Evolutionary conservation across 176 grass and related monocot species (phyloP).

Genomic region (Aechmea fasciata): DNA sequence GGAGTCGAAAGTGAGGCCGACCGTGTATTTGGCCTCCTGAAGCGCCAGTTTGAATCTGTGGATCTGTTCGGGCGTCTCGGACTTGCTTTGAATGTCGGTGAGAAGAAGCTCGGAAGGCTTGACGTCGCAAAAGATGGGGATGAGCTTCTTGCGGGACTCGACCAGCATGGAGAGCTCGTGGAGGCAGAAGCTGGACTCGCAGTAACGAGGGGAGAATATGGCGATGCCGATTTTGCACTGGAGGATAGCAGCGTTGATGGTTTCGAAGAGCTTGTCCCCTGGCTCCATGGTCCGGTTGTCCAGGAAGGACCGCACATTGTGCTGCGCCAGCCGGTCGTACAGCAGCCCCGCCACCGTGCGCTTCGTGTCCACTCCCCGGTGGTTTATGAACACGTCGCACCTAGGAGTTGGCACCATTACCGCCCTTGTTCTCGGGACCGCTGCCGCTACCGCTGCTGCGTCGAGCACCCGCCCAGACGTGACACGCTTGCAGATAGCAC

Average conservation of each 20-base stretch:
- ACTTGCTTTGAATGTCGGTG: slow-evolving; percentile 5
- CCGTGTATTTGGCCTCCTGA: slow-evolving; percentile 48
- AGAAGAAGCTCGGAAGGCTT: slow-evolving; percentile 59
- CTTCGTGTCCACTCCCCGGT: slow-evolving; percentile 76
- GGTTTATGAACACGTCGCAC: slow-evolving; percentile 83
- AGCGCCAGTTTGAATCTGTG: slow-evolving; percentile 42
- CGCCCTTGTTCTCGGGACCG: not conserved
- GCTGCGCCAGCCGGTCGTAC: slow-evolving; percentile 29
- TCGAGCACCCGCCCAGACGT: not conserved
- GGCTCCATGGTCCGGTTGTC: slow-evolving; percentile 71
- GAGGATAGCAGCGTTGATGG: slow-evolving; percentile 30
- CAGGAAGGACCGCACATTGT: slow-evolving; percentile 29
- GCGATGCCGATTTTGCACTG: slow-evolving; percentile 45
- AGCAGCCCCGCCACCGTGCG: slow-evolving; percentile 44
- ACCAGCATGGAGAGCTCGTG: slow-evolving; percentile 58
- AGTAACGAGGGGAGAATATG: slow-evolving; percentile 60
- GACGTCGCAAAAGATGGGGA: slow-evolving; percentile 77
- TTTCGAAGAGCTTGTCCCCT: slow-evolving; percentile 42
- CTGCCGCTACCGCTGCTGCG: not conserved
- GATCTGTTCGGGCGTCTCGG: slow-evolving; percentile 27
- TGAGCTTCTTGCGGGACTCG: slow-evolving; percentile 48
- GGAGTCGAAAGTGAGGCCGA: slow-evolving; percentile 61
- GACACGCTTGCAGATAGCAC: not conserved
- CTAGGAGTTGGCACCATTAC: not conserved
- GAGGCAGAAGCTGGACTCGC: slow-evolving; percentile 66